phyloP scores from a whole-genome alignment of 139 green algal genomes.

The Desmodesmus armatus region DNA sequence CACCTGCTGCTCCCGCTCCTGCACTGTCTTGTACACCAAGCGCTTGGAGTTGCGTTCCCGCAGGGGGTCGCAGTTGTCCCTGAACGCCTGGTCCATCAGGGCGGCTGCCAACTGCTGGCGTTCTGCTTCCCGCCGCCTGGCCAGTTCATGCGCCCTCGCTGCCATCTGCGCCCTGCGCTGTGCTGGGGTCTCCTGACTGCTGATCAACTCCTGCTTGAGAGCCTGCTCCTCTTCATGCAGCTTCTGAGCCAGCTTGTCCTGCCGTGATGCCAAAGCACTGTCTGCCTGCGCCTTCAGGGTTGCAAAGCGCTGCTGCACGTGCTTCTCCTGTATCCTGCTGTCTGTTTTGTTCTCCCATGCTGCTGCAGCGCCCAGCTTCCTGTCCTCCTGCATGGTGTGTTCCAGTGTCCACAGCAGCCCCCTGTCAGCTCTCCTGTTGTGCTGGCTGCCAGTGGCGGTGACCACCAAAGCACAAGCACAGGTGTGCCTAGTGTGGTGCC shows the following conservation, averaged over 20 bases:
- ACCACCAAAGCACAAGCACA: no score
- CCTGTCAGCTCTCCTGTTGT: no score
- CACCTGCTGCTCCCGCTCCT: conserved; percentile 57
- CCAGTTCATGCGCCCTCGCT: conserved; percentile 53
- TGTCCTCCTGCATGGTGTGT: conserved; percentile 47
- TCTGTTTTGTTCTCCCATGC: conserved; percentile 53
- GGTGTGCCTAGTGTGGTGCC: no score
- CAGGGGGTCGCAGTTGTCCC: conserved; percentile 73
- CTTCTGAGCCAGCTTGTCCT: conserved; percentile 56
- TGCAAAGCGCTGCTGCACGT: conserved; percentile 52
- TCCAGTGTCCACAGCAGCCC: no score
- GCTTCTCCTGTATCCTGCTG: conserved; percentile 40
- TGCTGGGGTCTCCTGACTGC: conserved; percentile 63
- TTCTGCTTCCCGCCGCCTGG: conserved; percentile 56
- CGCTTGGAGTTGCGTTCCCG: conserved; percentile 57
- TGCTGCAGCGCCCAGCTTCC: conserved; percentile 14
- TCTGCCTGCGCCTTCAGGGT: conserved; percentile 50
- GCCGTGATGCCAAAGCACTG: conserved; percentile 52
- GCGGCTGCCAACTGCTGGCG: conserved; percentile 51
- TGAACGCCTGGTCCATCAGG: conserved; percentile 64
- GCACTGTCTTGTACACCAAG: conserved; percentile 63
- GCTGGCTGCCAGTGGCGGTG: no score
- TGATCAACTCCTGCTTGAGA: conserved; percentile 83
- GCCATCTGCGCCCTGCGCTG: conserved; percentile 65
- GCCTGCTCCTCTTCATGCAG: conserved; percentile 85